A percentile compares a stretch with the other conserved stretches of the same genome.
These are phyloP conservation scores for Yarrowia keelungensis DNA, from an alignment of 805 yeast genomes.

Conservation along the genomic window DNA sequence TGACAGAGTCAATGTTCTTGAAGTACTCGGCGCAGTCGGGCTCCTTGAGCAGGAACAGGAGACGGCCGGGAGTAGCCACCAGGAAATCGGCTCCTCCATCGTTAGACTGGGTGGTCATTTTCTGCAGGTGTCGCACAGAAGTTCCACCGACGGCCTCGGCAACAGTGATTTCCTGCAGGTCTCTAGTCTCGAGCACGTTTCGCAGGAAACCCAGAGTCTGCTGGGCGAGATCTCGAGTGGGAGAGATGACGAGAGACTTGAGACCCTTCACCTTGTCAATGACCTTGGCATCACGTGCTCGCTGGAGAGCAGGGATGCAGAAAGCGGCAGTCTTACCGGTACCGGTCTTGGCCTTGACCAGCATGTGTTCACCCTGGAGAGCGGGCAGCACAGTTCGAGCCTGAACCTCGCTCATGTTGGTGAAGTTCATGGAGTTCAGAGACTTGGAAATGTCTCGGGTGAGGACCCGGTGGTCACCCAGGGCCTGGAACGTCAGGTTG, in stretches of 20 bases:
- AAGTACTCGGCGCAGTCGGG: conserved; percentile 57
- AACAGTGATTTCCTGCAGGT: conserved; percentile 51
- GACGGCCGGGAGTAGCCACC: conserved; percentile 90
- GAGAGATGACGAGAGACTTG: conserved; percentile 75
- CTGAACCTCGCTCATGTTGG: conserved; percentile 50
- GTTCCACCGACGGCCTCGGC: conserved; percentile 73
- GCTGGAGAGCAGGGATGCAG: conserved; percentile 78
- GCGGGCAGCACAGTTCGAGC: conserved; percentile 63
- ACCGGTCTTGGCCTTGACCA: conserved; percentile 92
- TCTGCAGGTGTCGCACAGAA: conserved; percentile 48
- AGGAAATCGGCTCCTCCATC: conserved; percentile 62
- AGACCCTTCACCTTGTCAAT: conserved; percentile 53
- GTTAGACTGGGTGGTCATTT: conserved; percentile 47
- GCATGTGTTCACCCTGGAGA: conserved; percentile 73
- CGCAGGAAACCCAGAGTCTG: conserved; percentile 75
- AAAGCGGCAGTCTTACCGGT: conserved; percentile 94
- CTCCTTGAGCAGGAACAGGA: conserved; percentile 65
- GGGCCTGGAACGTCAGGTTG: conserved; percentile 30
- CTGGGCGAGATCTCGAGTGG: conserved; percentile 89
- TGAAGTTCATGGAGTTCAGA: conserved; percentile 42
- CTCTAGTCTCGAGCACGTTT: conserved; percentile 53
- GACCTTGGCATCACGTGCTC: conserved; percentile 52
- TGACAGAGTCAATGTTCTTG: conserved; percentile 63
- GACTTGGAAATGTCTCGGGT: conserved; percentile 19
- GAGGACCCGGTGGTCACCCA: conserved; percentile 18